phyloP scores from a whole-genome alignment of 1,284 basidiomycete species.

The Malassezia yamatoensis region DNA sequence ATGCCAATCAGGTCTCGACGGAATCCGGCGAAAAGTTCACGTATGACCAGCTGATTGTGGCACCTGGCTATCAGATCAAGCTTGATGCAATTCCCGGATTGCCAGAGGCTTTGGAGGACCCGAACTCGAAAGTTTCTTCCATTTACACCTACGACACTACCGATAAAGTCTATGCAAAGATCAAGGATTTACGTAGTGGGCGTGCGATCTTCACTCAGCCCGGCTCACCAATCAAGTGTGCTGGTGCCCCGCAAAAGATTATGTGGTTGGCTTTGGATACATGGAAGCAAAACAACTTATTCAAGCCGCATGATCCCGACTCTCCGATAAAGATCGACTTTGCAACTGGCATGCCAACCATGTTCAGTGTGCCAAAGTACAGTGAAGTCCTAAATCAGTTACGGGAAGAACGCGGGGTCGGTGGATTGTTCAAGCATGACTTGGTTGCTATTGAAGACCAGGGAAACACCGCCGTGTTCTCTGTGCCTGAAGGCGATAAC shows the following conservation, averaged over 20 bases:
- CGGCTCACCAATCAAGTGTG: constrained; percentile 85
- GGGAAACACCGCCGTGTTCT: constrained; percentile 70
- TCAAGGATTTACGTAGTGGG: constrained; percentile 61
- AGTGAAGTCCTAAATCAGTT: constrained; percentile 71
- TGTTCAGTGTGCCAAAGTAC: constrained; percentile 80
- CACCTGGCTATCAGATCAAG: constrained; percentile 76
- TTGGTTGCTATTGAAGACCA: constrained; percentile 58
- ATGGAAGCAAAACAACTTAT: constrained; percentile 33
- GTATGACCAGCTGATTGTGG: constrained; percentile 82
- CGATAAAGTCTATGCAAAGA: constrained; percentile 32
- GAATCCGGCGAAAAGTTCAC: constrained; percentile 61
- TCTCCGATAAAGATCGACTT: constrained; percentile 61
- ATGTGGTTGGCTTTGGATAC: constrained; percentile 43
- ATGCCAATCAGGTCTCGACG: constrained; percentile 61
- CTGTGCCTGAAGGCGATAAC: constrained; percentile 24
- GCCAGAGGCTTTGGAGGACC: constrained; percentile 64
- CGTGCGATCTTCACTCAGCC: constrained; percentile 93
- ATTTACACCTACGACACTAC: constrained; percentile 60
- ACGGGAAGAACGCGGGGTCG: constrained; percentile 68
- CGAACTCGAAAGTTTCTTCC: constrained; percentile 72
- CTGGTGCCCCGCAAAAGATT: constrained; percentile 59
- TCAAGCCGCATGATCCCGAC: constrained; percentile 42
- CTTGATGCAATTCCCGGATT: constrained; percentile 64
- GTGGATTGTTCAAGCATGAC: constrained; percentile 71
- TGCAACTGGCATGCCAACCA: constrained; percentile 74